Evolutionary conservation across 495 filamentous ascomycete species (phyloP).

Genomic region (Neurospora tetrasperma): DNA sequence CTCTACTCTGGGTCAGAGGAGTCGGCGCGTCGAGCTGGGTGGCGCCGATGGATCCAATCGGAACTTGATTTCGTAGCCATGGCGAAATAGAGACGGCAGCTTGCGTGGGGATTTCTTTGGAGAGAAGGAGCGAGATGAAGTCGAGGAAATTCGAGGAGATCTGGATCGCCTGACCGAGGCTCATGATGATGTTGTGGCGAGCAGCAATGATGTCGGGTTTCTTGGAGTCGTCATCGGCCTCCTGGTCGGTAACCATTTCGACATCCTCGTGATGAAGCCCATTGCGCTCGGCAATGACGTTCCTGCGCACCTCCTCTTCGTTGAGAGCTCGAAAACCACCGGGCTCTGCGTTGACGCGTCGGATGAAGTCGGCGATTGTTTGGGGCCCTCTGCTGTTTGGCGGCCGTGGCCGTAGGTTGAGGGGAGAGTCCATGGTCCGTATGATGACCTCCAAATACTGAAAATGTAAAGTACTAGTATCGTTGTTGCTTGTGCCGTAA

Average conservation of each 20-base stretch:
- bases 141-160: slow-evolving; percentile 42
- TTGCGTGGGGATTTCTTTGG: slow-evolving; percentile 59
- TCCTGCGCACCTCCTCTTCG: slow-evolving; percentile 48
- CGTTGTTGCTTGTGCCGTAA: neutral
- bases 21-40: slow-evolving; percentile 54
- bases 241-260: slow-evolving; percentile 23
- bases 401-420: slow-evolving; percentile 56
- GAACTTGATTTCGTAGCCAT: slow-evolving; percentile 55
- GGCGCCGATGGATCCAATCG: slow-evolving; percentile 64
- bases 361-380: slow-evolving; percentile 57
- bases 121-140: slow-evolving; percentile 73
- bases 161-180: slow-evolving; percentile 34
- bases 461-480: neutral
- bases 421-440: slow-evolving; percentile 36
- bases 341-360: slow-evolving; percentile 61
- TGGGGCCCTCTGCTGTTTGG: slow-evolving; percentile 45
- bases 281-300: slow-evolving; percentile 43
- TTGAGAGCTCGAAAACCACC: slow-evolving; percentile 64
- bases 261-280: slow-evolving; percentile 11
- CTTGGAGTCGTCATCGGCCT: slow-evolving; percentile 25
- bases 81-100: slow-evolving; percentile 60
- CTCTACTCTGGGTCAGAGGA: slow-evolving; percentile 40
- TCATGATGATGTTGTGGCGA: slow-evolving; percentile 43
- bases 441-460: neutral
- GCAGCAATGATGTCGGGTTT: slow-evolving; percentile 33